phyloP scores from a whole-genome alignment of 495 filamentous ascomycete species.

The Pyronema omphalodes region DNA sequence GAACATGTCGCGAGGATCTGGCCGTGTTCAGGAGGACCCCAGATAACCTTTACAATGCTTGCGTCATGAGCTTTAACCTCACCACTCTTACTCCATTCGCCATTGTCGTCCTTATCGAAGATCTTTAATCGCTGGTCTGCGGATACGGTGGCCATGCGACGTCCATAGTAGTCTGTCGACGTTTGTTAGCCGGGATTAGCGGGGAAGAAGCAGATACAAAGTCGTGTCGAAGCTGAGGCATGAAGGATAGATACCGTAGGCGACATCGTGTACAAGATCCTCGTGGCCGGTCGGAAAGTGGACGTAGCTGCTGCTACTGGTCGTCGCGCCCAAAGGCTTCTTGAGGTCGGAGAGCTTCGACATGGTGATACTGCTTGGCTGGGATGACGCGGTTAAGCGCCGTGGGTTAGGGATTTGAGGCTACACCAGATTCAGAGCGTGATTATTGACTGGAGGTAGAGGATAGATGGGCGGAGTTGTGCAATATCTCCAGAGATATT shows the following conservation, averaged over 20 bases:
- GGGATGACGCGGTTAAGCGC: too few species aligned
- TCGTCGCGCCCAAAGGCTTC: background rate
- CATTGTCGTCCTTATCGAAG: conserved; percentile 62
- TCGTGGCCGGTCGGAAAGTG: conserved; percentile 34
- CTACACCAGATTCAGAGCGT: too few species aligned
- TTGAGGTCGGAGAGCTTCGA: too few species aligned
- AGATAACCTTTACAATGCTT: conserved; percentile 55
- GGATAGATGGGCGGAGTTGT: too few species aligned
- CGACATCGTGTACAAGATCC: conserved; percentile 49
- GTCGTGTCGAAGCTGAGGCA: background rate
- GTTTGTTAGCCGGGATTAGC: background rate
- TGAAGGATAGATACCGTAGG: conserved; percentile 29
- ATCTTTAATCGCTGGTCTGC: conserved; percentile 88
- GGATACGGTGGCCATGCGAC: conserved; percentile 73
- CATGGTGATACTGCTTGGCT: too few species aligned
- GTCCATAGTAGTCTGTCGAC: conserved; percentile 52
- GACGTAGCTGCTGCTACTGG: background rate
- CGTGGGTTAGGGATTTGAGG: too few species aligned
- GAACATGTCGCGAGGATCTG: conserved; percentile 24
- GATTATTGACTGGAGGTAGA: too few species aligned
- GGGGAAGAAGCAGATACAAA: too few species aligned
- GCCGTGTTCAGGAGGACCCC: conserved; percentile 23
- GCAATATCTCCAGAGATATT: too few species aligned
- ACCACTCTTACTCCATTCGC: conserved; percentile 62
- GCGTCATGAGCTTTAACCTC: conserved; percentile 82